Base-by-base conservation (phyloP, 805 yeast species). In the Jamesozyma jinghongensis region DNA sequence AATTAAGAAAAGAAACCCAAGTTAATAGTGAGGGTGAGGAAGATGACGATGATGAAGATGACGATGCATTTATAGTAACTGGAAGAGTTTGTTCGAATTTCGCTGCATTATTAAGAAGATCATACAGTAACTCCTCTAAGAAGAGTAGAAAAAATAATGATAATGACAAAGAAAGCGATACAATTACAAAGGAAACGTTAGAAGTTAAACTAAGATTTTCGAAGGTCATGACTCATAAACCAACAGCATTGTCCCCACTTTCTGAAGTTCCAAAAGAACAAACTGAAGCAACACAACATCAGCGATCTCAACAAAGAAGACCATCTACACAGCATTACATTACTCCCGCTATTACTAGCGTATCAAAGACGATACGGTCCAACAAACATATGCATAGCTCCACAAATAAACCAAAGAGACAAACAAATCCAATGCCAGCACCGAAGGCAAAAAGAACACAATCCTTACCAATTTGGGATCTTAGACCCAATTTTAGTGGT, bases 391-490 rank as follows among this genome's bases (percentile, higher is more conserved):
- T 11, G 3, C 5, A 30, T 6, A 6, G 16, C 16, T 30, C 32
- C 18, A 30, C 10, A n/a, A 34, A 13, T 8, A 43, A 36, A 20
- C 31, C 34, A 20, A 45, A 43, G 37, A 56, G 71, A 38, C 59
- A 53, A 39, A 67, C 66, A n/a, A 68, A 68, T 47, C 65, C 66
- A 32, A 61, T 55, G 29, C 71, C 71, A 3, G 72, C 72, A n/a
- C 73, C 70, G 40, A 68, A 63, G 48, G 74, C 74, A 4, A 61
- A 51, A 25, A 59, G 73, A 51, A 68, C 74, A 1, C 70, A 66
- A 47, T 69, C 74, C 1, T 49, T 69, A 32, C 74, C 74, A 4
- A 54, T 60, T 14, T 60, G 65, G 63, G 55, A 58, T 34, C 44
- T 47, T 3, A 34, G 38, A n/a, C 5, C 36, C 16, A 52, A 51